Evolutionary conservation across 352 stramenopile species (phyloP), one percentile per base, ranked within the genome.

Genomic region (Globisporangium yorkense): DNA sequence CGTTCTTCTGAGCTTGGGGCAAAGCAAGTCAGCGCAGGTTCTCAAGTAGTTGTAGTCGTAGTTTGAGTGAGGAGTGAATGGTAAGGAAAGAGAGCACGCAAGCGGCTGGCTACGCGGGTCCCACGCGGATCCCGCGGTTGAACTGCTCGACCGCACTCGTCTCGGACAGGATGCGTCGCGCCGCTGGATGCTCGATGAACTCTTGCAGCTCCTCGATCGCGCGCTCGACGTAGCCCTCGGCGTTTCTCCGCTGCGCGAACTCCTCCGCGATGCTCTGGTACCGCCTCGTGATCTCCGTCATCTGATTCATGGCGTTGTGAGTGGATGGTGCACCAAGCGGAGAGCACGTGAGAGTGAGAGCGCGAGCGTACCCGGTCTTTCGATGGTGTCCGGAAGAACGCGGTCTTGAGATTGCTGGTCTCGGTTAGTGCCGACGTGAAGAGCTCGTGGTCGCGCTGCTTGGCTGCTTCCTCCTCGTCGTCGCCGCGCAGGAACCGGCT

Each of bases 221-320:
- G 41, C 77, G 76, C 65, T 92, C 80, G 8, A 92, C 82, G 55
- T 79, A 72, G 12, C 80, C 82, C 7, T 92, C 77, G 15, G 77
- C 65, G 39, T 71, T 83, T 51, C 84, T 76, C 12, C 68, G 68
- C n/a, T 87, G 72, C 41, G 78, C 76, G 53, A 80, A 80, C n/a
- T 80, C 59, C 54, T 92, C 80, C 12, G 80, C 82, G 37, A 92
- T 74, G 46, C 76, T 63, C 55, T 92, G 80, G 47, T 92, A 92
- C 18, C 75, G 76, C 8, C 69, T 66, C 39, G 76, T 88, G 57
- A 92, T 90, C 44, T 89, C 82, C 15, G 79, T 74, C 77, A 92
- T 84, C 82, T 92, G 40, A 3, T 27, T 56, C 13, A 29, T 3
- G 51, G 55, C 57, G 40, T 27, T 27, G 24, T 21, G 7, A 29